Conservation (phyloP, 2,329 filamentous ascomycete genomes). For the Ambrosiella xylebori region DNA sequence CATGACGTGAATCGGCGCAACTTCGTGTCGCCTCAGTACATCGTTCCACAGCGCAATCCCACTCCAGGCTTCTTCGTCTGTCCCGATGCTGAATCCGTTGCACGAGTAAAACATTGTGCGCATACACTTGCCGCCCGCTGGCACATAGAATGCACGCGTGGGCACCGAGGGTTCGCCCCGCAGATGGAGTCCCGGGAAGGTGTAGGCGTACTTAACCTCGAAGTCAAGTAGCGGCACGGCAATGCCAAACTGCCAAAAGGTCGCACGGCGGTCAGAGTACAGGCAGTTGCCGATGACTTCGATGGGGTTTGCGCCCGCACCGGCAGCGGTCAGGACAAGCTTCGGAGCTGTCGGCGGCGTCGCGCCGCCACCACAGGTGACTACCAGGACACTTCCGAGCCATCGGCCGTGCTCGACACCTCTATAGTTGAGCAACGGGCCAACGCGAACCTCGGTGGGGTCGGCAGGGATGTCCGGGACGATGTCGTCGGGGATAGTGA, state of each 20-base stretch:
- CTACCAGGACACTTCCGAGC: constrained; percentile 74
- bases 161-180: constrained; percentile 36
- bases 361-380: constrained; percentile 47
- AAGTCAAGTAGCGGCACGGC: constrained; percentile 52
- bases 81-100: constrained; percentile 86
- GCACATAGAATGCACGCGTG: constrained; percentile 66
- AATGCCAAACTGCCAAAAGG: constrained; percentile 87
- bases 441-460: constrained; percentile 47
- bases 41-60: constrained; percentile 94
- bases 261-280: constrained; percentile 50
- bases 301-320: constrained; percentile 2
- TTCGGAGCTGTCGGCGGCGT: constrained; percentile 13
- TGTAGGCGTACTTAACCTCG: constrained; percentile 68
- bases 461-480: constrained; percentile 19
- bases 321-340: constrained; percentile 4
- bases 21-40: constrained; percentile 64
- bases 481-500: constrained; percentile 23
- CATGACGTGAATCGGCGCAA: constrained; percentile 82
- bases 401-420: constrained; percentile 57
- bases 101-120: constrained; percentile 98
- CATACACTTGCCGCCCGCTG: constrained; percentile 72
- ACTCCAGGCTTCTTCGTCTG: constrained; percentile 70
- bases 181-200: constrained; percentile 48
- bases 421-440: constrained; percentile 62
- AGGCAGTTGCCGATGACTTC: constrained; percentile 38